Base-by-base conservation (phyloP, 208 protist genomes). In the Wallacemonas rigidus region DNA sequence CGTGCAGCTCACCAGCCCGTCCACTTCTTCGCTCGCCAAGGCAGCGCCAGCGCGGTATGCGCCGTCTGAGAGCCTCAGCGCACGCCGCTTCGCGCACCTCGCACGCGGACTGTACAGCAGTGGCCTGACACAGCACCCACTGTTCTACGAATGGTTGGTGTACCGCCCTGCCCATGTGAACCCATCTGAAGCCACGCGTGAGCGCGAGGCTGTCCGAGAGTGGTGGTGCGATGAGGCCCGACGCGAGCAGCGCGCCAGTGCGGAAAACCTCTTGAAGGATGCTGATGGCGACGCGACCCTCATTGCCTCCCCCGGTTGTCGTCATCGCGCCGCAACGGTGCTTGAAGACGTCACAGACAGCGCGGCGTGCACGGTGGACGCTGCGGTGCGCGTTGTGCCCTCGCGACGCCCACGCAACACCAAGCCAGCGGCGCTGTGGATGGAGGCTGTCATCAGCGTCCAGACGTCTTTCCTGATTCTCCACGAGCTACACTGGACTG, bases 91-190 rank as follows among this genome's bases (percentile, higher is more conserved):
- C 38, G 47, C 54, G 45, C 45, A 58, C 51, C 36, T 55, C 4
- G 45, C 64, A 40, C 64, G 45, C n/a, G 54, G 69, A 2, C 56
- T 81, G 36, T n/a, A 8, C 38, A 35, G 14, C 7, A 71, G 61
- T 14, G 72, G 69, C 11, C 11, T 74, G 35, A 39, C 44, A 9
- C 53, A 45, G 38, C 71, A 81, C 64, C 4, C 8, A 2, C 61
- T 50, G 44, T 73, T 80, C 60, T 63, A 76, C 54, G 76, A 80
- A 71, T 80, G 76, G 71, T 67, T 80, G 9, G 14, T 80, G 35
- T 53, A 76, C 58, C 65, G 72, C 6, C 45, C 71, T 1, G n/a
- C 53, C 1, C 38, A 26, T 51, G 14, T 40, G 4, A 12, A 9
- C 38, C 15, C 38, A 0, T 38, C 7, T 6, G 50, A 62, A 5